phyloP scores from a whole-genome alignment of 495 filamentous ascomycete species.

The Daldinia decipiens region DNA sequence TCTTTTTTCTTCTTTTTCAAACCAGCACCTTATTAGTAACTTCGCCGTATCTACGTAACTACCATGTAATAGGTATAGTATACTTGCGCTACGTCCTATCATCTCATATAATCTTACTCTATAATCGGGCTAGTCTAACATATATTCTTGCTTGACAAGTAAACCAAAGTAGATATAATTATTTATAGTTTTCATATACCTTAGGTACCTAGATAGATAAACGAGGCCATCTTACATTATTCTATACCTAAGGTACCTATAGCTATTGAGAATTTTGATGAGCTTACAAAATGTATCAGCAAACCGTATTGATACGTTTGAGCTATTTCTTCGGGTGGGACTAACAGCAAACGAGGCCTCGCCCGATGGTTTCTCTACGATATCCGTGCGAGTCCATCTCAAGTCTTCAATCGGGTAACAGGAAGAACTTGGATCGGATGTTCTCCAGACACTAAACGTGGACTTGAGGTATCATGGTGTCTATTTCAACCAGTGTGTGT shows the following conservation, averaged over 20 bases:
- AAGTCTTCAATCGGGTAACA: slow-evolving; percentile 23
- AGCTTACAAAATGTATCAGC: slow-evolving; percentile 42
- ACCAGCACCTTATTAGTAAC: slow-evolving; percentile 14
- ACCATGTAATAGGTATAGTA: slow-evolving; percentile 30
- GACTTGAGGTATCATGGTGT: slow-evolving; percentile 30
- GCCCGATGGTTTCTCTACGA: slow-evolving; percentile 33
- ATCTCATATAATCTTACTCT: background rate
- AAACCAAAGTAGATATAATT: background rate
- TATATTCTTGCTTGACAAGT: background rate
- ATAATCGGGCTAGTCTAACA: background rate
- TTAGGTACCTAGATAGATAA: slow-evolving; percentile 18
- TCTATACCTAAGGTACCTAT: slow-evolving; percentile 16
- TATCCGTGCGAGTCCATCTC: slow-evolving; percentile 34
- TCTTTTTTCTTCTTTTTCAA: background rate
- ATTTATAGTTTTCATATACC: slow-evolving; percentile 2
- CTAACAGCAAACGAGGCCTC: slow-evolving; percentile 34
- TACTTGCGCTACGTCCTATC: slow-evolving; percentile 26
- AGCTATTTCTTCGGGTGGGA: slow-evolving; percentile 22
- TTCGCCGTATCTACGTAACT: slow-evolving; percentile 19
- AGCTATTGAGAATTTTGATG: slow-evolving; percentile 31
- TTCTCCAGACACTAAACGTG: slow-evolving; percentile 27
- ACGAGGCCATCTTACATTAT: slow-evolving; percentile 28
- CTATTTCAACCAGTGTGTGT: slow-evolving; percentile 27
- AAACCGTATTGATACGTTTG: slow-evolving; percentile 15
- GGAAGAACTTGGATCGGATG: slow-evolving; percentile 11